Conservation (phyloP, 371 early-diverging fungal genomes). For the Paraphysoderma sedebokerense region DNA sequence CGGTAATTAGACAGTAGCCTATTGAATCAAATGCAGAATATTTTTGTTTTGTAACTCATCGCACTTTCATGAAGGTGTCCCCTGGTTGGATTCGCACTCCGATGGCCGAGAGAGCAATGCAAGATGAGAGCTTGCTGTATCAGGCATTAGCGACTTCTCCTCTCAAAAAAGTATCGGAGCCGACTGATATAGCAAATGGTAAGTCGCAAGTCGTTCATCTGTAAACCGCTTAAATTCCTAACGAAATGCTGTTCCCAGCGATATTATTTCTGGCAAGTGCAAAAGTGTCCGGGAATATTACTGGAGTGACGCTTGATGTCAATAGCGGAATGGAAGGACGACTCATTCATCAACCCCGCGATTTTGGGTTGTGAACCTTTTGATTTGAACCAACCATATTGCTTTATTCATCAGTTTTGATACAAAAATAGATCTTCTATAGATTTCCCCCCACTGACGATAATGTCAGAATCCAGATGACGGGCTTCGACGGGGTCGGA, state of each 20-base stretch:
- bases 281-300: constrained; percentile 24
- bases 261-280: constrained; percentile 21
- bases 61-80: too few species aligned
- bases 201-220: not conserved
- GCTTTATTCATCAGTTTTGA: too few species aligned
- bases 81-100: constrained; percentile 36
- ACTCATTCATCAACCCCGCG: constrained; percentile 19
- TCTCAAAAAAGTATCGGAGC: constrained; percentile 27
- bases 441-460: too few species aligned
- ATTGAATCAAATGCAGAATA: too few species aligned
- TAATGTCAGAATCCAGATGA: too few species aligned
- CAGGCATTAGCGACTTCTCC: constrained; percentile 28
- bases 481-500: too few species aligned
- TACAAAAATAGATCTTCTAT: too few species aligned
- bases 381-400: too few species aligned
- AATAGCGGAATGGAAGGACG: constrained; percentile 33
- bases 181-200: constrained; percentile 20
- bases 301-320: constrained; percentile 26
- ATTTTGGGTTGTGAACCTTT: not conserved
- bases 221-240: not conserved
- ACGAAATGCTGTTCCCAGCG: too few species aligned
- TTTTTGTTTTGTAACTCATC: too few species aligned
- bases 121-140: constrained; percentile 14
- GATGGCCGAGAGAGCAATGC: constrained; percentile 26
- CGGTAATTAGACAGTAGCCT: too few species aligned